Percentiles rank a stretch among this genome's conserved stretches.
Conservation (phyloP, 371 early-diverging fungal species). For the Actinomucor elegans region DNA sequence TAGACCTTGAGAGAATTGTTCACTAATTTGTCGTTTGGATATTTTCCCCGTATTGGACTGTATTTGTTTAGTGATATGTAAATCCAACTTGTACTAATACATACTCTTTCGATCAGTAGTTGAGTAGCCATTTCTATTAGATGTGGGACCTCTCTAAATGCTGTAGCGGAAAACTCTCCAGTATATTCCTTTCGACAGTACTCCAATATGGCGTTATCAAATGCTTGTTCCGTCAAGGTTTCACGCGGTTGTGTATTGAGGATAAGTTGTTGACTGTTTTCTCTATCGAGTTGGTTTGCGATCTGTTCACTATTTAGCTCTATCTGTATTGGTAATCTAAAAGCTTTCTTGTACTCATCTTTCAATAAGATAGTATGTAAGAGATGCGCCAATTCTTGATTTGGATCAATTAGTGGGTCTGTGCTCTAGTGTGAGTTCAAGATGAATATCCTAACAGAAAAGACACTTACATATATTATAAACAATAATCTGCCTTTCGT, state of each 20-base stretch:
- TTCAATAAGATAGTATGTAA: not conserved
- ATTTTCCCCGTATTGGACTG: too few species aligned
- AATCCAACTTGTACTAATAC: not conserved
- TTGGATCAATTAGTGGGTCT: slow-evolving; percentile 3
- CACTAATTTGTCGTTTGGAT: too few species aligned
- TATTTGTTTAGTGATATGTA: too few species aligned
- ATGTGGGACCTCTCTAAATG: not conserved
- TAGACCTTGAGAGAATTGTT: too few species aligned
- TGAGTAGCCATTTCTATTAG: not conserved
- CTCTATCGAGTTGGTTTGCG: not conserved
- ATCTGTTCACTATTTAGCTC: not conserved
- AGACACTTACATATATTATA: slow-evolving; percentile 8
- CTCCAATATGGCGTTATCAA: not conserved
- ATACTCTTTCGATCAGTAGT: not conserved
- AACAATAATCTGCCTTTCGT: not conserved
- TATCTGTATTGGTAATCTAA: not conserved
- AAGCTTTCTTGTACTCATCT: not conserved
- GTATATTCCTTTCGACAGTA: not conserved
- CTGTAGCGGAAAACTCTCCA: too few species aligned
- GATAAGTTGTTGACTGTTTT: too few species aligned
- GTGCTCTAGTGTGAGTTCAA: not conserved
- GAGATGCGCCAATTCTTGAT: not conserved
- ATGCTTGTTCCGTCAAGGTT: too few species aligned
- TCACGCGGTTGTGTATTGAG: too few species aligned
- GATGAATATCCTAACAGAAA: not conserved